phyloP scores from a whole-genome alignment of 164 flowering plant genomes.

The Protea cynaroides region DNA sequence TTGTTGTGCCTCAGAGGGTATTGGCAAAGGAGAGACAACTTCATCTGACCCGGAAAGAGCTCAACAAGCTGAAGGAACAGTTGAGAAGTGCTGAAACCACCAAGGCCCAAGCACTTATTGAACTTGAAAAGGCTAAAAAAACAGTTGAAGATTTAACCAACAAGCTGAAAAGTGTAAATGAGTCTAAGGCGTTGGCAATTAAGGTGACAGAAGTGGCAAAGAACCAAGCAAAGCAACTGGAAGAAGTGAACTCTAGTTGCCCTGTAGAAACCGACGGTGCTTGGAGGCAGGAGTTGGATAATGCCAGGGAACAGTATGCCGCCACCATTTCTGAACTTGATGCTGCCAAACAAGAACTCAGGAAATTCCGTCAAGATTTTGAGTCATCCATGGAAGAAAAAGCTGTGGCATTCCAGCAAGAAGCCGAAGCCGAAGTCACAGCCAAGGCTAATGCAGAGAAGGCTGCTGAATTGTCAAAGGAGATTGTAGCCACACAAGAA shows the following conservation, averaged over 20 bases:
- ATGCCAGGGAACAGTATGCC: conserved; percentile 46
- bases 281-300: conserved; percentile 50
- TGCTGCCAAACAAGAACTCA: conserved; percentile 70
- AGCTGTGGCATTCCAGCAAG: conserved; percentile 46
- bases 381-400: conserved; percentile 52
- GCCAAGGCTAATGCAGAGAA: conserved; percentile 50
- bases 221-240: conserved; percentile 44
- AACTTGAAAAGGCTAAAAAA: conserved; percentile 70
- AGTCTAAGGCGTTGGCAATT: conserved; percentile 52
- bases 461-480: conserved; percentile 55
- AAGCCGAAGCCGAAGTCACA: conserved; percentile 50
- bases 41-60: conserved; percentile 71
- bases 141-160: conserved; percentile 56
- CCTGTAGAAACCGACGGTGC: conserved; percentile 23
- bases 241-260: conserved; percentile 31
- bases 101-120: conserved; percentile 58
- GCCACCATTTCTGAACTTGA: conserved; percentile 51
- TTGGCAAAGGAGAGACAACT: conserved; percentile 79
- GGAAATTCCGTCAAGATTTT: conserved; percentile 57
- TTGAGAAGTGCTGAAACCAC: conserved; percentile 69
- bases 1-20: conserved; percentile 47
- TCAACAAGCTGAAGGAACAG: conserved; percentile 72
- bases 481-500: conserved; percentile 50
- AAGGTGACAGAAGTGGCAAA: conserved; percentile 58
- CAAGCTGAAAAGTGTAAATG: conserved; percentile 47